A percentile compares a stretch with the other conserved stretches of the same genome.
These are phyloP conservation scores for Keithomyces neogunnii DNA, from an alignment of 2,329 filamentous ascomycete species.

Conservation along the genomic window DNA sequence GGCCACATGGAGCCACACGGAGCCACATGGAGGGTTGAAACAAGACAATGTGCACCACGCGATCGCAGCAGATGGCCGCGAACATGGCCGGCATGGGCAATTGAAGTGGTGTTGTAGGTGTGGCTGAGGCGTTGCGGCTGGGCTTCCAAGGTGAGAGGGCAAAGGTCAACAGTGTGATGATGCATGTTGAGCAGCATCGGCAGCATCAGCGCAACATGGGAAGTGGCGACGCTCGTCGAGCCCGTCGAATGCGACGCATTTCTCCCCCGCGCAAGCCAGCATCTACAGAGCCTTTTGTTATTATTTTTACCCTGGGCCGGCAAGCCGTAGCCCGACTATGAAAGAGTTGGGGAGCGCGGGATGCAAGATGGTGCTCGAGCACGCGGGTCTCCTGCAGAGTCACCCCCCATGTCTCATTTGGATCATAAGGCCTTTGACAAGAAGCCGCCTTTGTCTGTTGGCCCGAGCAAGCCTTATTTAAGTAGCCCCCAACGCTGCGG, in stretches of 20 bases:
- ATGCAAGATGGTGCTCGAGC: background rate
- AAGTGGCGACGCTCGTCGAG: too few species aligned
- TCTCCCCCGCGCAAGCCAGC: background rate
- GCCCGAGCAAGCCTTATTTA: background rate
- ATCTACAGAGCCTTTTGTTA: background rate
- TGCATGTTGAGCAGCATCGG: background rate
- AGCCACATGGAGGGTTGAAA: conserved; percentile 3
- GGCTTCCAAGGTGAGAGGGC: background rate
- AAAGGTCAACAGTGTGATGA: background rate
- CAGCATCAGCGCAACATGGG: too few species aligned
- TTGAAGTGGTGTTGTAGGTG: conserved; percentile 1
- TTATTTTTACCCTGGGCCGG: background rate
- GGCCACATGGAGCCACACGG: background rate
- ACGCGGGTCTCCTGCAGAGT: background rate
- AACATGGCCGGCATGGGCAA: conserved; percentile 1
- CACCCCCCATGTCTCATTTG: conserved; percentile 1
- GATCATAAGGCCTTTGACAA: conserved; percentile 1
- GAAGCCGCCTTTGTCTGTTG: conserved; percentile 4
- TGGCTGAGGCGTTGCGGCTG: conserved; percentile 5
- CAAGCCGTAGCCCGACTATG: background rate
- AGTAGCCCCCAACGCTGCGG: background rate
- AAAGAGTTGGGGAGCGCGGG: background rate
- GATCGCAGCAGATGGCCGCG: conserved; percentile 7
- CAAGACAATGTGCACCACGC: conserved; percentile 7
- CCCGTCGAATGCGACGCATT: too few species aligned